Base-by-base conservation (phyloP, 768 basidiomycete genomes). In the Multifurca ochricompacta region DNA sequence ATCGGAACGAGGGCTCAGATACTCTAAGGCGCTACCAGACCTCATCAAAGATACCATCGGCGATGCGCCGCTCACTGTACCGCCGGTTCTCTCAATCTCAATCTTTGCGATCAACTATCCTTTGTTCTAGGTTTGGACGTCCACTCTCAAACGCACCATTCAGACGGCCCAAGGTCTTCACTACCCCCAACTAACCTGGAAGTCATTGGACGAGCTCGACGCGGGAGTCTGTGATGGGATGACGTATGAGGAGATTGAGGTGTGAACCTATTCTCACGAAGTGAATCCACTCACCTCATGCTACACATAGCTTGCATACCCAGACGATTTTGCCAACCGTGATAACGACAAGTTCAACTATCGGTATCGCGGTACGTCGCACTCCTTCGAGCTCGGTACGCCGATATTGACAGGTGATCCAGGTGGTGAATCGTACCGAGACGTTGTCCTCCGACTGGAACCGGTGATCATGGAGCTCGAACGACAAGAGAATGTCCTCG, bases 341-440 rank as follows among this genome's bases (percentile, higher is more conserved):
- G 96, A 99, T 63, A 92, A 97, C 54, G 96, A 99, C 75, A 99
- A 99, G 71, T 99, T 96, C 70, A 98, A 98, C 70, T 99, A 99
- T 69, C 83, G 96, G 27, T 98, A 97, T 69, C 79, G 96, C 63
- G 93, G 85, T 63, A 39, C 4, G 64, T 54, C 2, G 52, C 51
- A 10, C n/a, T 37, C 4, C 28, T 9, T n/a, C n/a, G n/a, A n/a
- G n/a, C 21, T 25, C 36, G n/a, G 7, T 25, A 13, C 30, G n/a
- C n/a, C 37, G 14, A 34, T 34, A n/a, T 11, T 42, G 31, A 37
- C 27, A 4, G 28, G 16, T 43, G n/a, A 30, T 18, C 31, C 41
- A 74, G 77, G 83, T 18, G 96, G 96, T 51, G 96, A 99, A 71
- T 96, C 92, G 1, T 99, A 99, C 68, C 83, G 96, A 34, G 96